Evolutionary conservation across 2,329 filamentous ascomycete species (phyloP).

Genomic region (Aspergillus awamori): DNA sequence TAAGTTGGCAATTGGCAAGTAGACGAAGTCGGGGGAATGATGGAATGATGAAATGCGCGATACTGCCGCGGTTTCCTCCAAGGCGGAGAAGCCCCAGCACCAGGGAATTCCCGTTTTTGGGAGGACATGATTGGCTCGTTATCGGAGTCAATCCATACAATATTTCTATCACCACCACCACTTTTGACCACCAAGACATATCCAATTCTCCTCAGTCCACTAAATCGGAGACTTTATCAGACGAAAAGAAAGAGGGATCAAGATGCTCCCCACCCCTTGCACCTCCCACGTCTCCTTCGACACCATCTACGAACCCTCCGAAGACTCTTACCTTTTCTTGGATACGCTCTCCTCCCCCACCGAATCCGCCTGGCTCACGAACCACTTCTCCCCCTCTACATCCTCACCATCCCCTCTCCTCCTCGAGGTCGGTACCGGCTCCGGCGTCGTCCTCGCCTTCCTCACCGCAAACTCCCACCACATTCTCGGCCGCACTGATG

Average conservation of each 20-base stretch:
- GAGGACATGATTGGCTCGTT: not conserved
- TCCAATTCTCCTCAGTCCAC: not conserved
- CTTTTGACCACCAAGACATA: not conserved
- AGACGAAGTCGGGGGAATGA: not conserved
- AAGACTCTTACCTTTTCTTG: constrained; percentile 92
- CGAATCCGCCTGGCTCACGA: constrained; percentile 70
- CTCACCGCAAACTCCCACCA: constrained; percentile 70
- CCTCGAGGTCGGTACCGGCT: constrained; percentile 86
- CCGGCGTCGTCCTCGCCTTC: constrained; percentile 91
- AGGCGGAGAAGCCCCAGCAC: constrained; percentile 10
- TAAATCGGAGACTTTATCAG: not conserved
- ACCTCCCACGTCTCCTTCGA: constrained; percentile 89
- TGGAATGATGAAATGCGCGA: not conserved
- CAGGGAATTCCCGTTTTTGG: not conserved
- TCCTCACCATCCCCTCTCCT: constrained; percentile 58
- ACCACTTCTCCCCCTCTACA: constrained; percentile 57
- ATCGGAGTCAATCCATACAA: not conserved
- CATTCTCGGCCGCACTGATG: constrained; percentile 71
- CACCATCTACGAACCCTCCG: constrained; percentile 89
- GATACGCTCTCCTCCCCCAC: constrained; percentile 78
- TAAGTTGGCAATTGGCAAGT: not conserved
- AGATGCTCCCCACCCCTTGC: constrained; percentile 85
- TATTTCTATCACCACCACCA: not conserved
- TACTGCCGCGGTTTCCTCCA: constrained; percentile 7
- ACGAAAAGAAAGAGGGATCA: not conserved